Conservation (phyloP, 164 flowering plant genomes). For the Aristolochia fimbriata region DNA sequence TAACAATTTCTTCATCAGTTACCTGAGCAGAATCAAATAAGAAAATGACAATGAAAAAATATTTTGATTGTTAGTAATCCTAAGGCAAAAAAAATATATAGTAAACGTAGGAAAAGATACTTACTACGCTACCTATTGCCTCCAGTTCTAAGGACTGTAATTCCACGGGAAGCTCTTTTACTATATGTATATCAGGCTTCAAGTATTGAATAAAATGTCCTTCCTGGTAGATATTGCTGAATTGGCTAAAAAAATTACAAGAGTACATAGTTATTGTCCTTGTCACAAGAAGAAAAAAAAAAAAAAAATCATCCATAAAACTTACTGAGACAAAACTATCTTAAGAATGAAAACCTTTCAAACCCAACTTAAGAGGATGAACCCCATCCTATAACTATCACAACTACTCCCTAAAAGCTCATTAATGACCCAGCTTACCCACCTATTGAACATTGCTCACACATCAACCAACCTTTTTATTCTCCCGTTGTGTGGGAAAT, state of each 20-base stretch:
- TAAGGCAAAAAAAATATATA: neutral
- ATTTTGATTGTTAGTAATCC: neutral
- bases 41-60: too few species aligned
- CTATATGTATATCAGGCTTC: slow-evolving; percentile 78
- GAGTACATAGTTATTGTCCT: slow-evolving; percentile 29
- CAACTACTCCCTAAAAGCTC: too few species aligned
- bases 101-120: slow-evolving; percentile 18
- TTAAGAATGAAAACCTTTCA: too few species aligned
- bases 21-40: slow-evolving; percentile 35
- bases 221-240: slow-evolving; percentile 96
- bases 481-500: too few species aligned
- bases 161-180: slow-evolving; percentile 82
- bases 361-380: too few species aligned
- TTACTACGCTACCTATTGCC: slow-evolving; percentile 85
- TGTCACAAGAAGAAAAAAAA: too few species aligned
- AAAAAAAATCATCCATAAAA: too few species aligned
- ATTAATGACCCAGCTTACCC: too few species aligned
- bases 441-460: too few species aligned
- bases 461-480: too few species aligned
- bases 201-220: slow-evolving; percentile 77
- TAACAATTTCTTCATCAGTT: slow-evolving; percentile 63
- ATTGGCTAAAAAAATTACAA: slow-evolving; percentile 63
- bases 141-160: slow-evolving; percentile 79
- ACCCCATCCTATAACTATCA: too few species aligned
- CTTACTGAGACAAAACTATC: too few species aligned